Evolutionary conservation across 257 asterid genomes (phyloP).

Genomic region (Rhazya stricta): DNA sequence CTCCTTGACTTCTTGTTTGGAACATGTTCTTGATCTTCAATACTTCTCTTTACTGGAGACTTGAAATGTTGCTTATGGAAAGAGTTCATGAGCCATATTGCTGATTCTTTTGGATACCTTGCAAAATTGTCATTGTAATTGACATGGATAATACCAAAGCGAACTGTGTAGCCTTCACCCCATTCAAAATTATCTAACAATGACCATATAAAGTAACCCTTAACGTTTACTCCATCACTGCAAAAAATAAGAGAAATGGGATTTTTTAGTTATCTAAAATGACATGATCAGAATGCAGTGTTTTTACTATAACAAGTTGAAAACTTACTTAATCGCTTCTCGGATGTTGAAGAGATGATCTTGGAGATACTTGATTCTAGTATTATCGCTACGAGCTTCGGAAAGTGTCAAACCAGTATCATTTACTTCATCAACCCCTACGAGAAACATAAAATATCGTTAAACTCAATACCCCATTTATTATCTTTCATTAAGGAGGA

Average conservation of each 20-base stretch:
- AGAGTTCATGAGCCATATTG: neutral
- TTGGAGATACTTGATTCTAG: neutral
- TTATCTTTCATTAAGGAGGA: too few species aligned
- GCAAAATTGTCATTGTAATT: neutral
- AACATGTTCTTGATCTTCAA: neutral
- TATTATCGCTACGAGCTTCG: neutral
- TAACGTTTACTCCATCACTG: neutral
- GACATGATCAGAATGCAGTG: neutral
- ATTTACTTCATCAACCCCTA: neutral
- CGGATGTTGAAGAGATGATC: neutral
- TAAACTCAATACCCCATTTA: too few species aligned
- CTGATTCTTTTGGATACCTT: neutral
- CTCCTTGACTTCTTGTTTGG: neutral
- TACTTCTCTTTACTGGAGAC: neutral
- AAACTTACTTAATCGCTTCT: neutral
- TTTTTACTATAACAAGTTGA: neutral
- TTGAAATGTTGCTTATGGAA: neutral
- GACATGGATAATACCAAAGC: neutral
- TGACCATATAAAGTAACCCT: neutral
- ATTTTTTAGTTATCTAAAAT: neutral
- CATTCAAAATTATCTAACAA: conserved; percentile 3
- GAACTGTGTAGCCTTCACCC: neutral
- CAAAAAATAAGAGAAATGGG: neutral
- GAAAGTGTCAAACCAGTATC: neutral
- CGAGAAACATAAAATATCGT: too few species aligned